Evolutionary conservation across 1,284 basidiomycete species (phyloP), one percentile per base, ranked within the genome.

Genomic region (Coniferiporia weirii): DNA sequence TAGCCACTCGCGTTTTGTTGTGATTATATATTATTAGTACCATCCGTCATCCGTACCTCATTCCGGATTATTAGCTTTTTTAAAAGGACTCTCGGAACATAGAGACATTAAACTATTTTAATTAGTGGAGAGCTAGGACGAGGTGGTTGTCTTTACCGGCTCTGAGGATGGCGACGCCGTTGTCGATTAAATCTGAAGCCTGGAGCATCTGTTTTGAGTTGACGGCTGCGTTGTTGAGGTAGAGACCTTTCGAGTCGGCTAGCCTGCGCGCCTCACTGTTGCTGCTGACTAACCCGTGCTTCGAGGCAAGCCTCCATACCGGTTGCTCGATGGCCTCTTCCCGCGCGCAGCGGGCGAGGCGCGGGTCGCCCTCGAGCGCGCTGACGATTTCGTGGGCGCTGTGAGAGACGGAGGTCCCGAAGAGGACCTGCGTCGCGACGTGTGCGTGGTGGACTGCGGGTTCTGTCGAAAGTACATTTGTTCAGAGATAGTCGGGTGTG

Each of bases 71-170:
- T 27, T 27, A 27, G 27, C 5, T 27, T 27, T 27, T 5, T 27
- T 27, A 27, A 27, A 27, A 27, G 27, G 27, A 5, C 15, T n/a
- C 17, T 22, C 17, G 17, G 13, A 47, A 43, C 38, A 38, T 58
- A 52, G 27, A 27, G 27, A 27, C 27, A 3, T 13, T 12, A 49
- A 49, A 43, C n/a, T 56, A 61, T 48, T 38, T 19, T 44, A 38
- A 43, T 54, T 59, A 63, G 20, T 61, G 63, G 19, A 73, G 54
- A 43, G 70, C 81, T 4, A 93, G 69, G 50, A 94, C 78, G n/a
- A 85, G 71, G 59, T 87, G 76, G 54, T 86, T 88, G 63, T 87
- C 83, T 71, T 87, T 92, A 4, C 93, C 93, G 35, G 84, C 81
- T 52, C 89, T 80, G 20, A 95, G 64, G 58, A 95, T 80, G 9